Base-by-base conservation (phyloP, 352 stramenopile genomes). In the Thalassiosira tumida region DNA sequence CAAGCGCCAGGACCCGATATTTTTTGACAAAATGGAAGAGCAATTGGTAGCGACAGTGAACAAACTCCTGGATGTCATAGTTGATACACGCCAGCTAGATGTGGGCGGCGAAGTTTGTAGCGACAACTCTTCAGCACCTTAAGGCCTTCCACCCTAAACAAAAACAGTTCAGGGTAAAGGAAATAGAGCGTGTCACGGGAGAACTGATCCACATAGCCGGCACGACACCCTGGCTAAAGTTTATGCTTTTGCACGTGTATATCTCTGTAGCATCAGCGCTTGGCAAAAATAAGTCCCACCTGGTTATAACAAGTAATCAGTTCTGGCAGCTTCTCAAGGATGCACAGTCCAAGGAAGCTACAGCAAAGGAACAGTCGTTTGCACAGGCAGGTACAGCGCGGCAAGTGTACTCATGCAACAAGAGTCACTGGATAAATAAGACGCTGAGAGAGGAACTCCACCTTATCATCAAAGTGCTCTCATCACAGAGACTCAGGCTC, bases 81-180 rank as follows among this genome's bases (percentile, higher is more conserved):
- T 92, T 33, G 81, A 92, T 29, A 89, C 87, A 2, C 80, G 65
- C n/a, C n/a, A n/a, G n/a, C n/a, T n/a, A n/a, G n/a, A n/a, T n/a
- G n/a, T n/a, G n/a, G n/a, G n/a, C n/a, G n/a, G n/a, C n/a, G n/a
- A n/a, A n/a, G n/a, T n/a, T n/a, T n/a, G n/a, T n/a, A n/a, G n/a
- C n/a, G n/a, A n/a, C n/a, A n/a, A n/a, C n/a, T n/a, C n/a, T n/a
- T n/a, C n/a, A n/a, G n/a, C n/a, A n/a, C n/a, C n/a, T n/a, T n/a
- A n/a, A n/a, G n/a, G n/a, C n/a, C n/a, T n/a, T n/a, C n/a, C n/a
- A n/a, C n/a, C n/a, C n/a, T n/a, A n/a, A n/a, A n/a, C n/a, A n/a
- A n/a, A n/a, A n/a, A n/a, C n/a, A n/a, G n/a, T n/a, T n/a, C n/a
- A n/a, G n/a, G n/a, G n/a, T n/a, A n/a, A n/a, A n/a, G n/a, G n/a